Evolutionary conservation across 768 basidiomycete species (phyloP), one percentile per base, ranked within the genome.

Genomic region (Pluteus cervinus): DNA sequence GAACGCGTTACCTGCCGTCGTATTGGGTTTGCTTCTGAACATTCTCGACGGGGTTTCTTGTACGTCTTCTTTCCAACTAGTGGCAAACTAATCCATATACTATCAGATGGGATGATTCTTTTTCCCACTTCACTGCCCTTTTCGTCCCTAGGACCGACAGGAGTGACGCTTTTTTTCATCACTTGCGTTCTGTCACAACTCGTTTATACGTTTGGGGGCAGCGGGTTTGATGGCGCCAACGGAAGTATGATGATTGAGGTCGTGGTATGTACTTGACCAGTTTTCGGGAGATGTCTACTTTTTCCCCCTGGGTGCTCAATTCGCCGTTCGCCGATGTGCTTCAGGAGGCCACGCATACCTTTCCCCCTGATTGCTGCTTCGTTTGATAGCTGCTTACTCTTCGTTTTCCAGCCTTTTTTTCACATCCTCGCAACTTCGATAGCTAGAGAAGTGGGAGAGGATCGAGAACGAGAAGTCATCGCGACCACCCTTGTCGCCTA

Each of bases 241-340:
- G 89, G 87, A 5, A 90, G 86, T 45, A 91, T 93, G 91, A 96
- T 97, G 91, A 97, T 99, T 44, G 94, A 98, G 61, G 89, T 93
- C 8, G 92, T 97, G 47, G 86, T 90, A 55, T 29, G 82, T 73
- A 34, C 40, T 33, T 14, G 7, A 7, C 24, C 36, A 20, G 11
- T 23, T 20, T 28, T 24, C 5, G 22, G 16, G 22, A 24, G 11
- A 21, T 30, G 8, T 36, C 21, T 30, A 7, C 40, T 39, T 29
- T 24, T 36, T 33, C 33, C 24, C 24, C 28, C 37, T 32, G 29
- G 14, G 29, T 32, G 7, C 16, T 15, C 23, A 37, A 25, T 30
- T 16, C 8, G 6, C 31, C 30, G 20, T 6, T 16, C 31, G 40
- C 28, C 26, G 31, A 24, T 24, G 4, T 33, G 16, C 25, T 40